Evolutionary conservation across 78 protist genomes (phyloP).

Genomic region (Dictyostelium discoideum): DNA sequence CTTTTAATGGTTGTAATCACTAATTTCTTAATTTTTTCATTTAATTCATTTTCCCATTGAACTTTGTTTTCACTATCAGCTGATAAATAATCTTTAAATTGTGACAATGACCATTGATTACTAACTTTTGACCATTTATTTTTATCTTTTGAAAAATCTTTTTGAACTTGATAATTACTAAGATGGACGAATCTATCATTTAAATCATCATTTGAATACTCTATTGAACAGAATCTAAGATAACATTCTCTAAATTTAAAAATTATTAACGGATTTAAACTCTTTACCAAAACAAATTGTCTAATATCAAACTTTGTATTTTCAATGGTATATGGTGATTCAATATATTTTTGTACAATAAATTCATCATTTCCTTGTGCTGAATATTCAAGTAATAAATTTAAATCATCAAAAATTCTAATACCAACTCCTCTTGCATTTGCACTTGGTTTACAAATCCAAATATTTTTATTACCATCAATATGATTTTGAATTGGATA

Average conservation of each 20-base stretch:
- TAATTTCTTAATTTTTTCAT: neutral
- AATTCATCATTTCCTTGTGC: neutral
- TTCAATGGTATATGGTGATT: slow-evolving; percentile 47
- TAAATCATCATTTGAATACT: slow-evolving; percentile 31
- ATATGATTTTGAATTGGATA: slow-evolving; percentile 43
- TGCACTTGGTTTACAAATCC: slow-evolving; percentile 74
- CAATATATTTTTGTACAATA: slow-evolving; percentile 84
- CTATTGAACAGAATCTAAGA: slow-evolving; percentile 59
- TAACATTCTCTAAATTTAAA: slow-evolving; percentile 27
- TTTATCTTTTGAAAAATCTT: slow-evolving; percentile 15
- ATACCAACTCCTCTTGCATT: slow-evolving; percentile 76
- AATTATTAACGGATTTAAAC: slow-evolving; percentile 32
- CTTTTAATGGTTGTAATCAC: slow-evolving; percentile 19
- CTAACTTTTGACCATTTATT: slow-evolving; percentile 2
- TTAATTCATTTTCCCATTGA: slow-evolving; percentile 2
- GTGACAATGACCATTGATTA: slow-evolving; percentile 51
- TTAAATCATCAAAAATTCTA: slow-evolving; percentile 25
- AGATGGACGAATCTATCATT: slow-evolving; percentile 62
- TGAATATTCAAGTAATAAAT: neutral
- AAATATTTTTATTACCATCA: slow-evolving; percentile 65
- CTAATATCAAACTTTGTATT: slow-evolving; percentile 86
- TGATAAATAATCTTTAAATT: slow-evolving; percentile 18
- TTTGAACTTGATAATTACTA: slow-evolving; percentile 66
- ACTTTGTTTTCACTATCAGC: neutral
- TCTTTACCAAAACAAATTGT: slow-evolving; percentile 77